A percentile compares a stretch with the other conserved stretches of the same genome.
Evolutionary conservation across 148 eudicot species (phyloP).

Genomic region (Suaeda aralocaspica): DNA sequence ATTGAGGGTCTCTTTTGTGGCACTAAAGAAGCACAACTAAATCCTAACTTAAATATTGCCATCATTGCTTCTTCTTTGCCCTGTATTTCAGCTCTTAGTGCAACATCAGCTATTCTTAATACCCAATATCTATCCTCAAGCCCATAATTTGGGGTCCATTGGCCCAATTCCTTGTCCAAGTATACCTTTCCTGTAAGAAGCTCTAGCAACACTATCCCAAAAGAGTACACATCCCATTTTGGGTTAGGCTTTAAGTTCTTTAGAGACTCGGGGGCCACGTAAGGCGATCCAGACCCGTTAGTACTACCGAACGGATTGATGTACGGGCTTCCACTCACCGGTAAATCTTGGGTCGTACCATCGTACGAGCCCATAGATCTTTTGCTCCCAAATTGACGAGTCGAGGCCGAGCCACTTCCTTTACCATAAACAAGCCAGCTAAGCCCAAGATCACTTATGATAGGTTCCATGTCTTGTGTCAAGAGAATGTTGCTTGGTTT

Average conservation of each 20-base stretch:
- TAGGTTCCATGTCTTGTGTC: conserved; percentile 71
- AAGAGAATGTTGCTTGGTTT: conserved; percentile 91
- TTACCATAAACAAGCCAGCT: conserved; percentile 49
- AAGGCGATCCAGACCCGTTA: conserved; percentile 55
- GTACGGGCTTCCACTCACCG: conserved; percentile 40
- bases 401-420: conserved; percentile 40
- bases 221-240: conserved; percentile 93
- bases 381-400: conserved; percentile 71
- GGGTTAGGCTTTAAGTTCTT: conserved; percentile 66
- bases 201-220: conserved; percentile 81
- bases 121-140: conserved; percentile 55
- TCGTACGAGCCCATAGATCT: conserved; percentile 38
- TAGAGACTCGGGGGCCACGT: conserved; percentile 84
- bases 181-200: conserved; percentile 73
- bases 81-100: conserved; percentile 61
- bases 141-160: conserved; percentile 52
- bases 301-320: conserved; percentile 29
- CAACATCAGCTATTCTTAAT: conserved; percentile 69
- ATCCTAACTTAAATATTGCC: conserved; percentile 70
- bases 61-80: conserved; percentile 60
- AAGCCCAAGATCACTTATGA: conserved; percentile 76
- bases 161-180: conserved; percentile 62
- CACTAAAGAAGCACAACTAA: conserved; percentile 72
- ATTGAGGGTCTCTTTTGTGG: conserved; percentile 87
- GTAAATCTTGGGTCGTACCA: conserved; percentile 31